Evolutionary conservation across 768 basidiomycete genomes (phyloP).

Genomic region (Mrakia frigida): DNA sequence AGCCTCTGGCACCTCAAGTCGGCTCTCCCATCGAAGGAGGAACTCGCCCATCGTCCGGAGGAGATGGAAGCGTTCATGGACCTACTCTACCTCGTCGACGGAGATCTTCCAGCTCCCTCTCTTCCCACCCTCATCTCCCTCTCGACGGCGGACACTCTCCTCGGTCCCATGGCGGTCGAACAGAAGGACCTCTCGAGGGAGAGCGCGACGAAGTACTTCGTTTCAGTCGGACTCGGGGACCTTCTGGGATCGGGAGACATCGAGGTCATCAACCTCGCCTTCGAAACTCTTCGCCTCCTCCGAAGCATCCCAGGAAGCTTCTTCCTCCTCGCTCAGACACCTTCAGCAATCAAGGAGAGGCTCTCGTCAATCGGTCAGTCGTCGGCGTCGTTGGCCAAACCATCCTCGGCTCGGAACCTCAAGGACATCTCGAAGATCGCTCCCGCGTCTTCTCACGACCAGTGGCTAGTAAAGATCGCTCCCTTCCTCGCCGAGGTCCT

Average conservation of each 20-base stretch:
- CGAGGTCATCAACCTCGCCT: conserved; percentile 37
- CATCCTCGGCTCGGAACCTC: not conserved
- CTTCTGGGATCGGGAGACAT: conserved; percentile 57
- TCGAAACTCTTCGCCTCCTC: not conserved
- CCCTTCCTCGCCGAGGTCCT: conserved; percentile 58
- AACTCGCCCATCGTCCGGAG: conserved; percentile 51
- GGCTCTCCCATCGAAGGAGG: conserved; percentile 56
- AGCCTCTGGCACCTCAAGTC: conserved; percentile 84
- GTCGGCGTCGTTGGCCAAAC: not conserved
- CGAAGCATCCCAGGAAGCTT: not conserved
- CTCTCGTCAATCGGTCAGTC: conserved; percentile 4
- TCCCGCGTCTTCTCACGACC: not conserved
- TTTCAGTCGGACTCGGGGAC: conserved; percentile 54
- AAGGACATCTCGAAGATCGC: not conserved
- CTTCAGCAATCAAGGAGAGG: conserved; percentile 5
- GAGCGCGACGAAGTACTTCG: conserved; percentile 35
- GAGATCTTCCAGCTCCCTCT: conserved; percentile 53
- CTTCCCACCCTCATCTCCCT: conserved; percentile 14
- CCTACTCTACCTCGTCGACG: conserved; percentile 57
- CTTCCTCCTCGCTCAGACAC: not conserved
- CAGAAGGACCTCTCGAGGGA: conserved; percentile 33
- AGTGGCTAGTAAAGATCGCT: conserved; percentile 62
- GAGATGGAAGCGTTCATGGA: conserved; percentile 69
- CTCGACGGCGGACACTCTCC: not conserved
- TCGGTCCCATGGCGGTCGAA: conserved; percentile 28